These are phyloP conservation scores for Craspedostauros australis DNA, from an alignment of 108 stramenopile species.

Conservation along the genomic window DNA sequence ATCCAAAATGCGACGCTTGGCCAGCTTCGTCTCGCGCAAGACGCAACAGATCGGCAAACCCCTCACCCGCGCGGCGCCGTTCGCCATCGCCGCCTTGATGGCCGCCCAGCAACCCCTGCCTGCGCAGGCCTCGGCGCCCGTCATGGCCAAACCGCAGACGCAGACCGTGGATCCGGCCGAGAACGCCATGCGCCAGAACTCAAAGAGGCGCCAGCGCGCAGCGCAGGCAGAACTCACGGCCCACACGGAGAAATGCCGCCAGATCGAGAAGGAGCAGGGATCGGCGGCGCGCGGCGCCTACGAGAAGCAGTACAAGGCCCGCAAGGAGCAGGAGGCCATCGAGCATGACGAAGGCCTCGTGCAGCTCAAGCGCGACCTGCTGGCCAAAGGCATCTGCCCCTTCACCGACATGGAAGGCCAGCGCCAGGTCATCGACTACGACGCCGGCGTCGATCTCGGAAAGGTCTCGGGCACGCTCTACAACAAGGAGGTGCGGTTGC, in stretches of 20 bases:
- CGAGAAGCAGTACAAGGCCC: constrained; percentile 51
- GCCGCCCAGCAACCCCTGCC: too few relatives aligned
- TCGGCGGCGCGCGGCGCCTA: constrained; percentile 47
- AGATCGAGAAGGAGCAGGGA: constrained; percentile 55
- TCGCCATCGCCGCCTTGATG: too few relatives aligned
- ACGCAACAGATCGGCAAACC: too few relatives aligned
- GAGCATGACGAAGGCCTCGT: constrained; percentile 31
- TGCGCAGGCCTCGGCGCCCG: constrained; percentile 63
- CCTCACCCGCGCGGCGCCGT: too few relatives aligned
- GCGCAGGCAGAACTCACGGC: constrained; percentile 35
- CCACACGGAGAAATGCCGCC: constrained; percentile 37
- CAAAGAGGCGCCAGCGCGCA: constrained; percentile 16
- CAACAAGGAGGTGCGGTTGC: constrained; percentile 43
- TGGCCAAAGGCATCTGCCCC: constrained; percentile 68
- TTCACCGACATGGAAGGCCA: constrained; percentile 58
- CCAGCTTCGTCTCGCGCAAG: too few relatives aligned
- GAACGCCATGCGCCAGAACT: constrained; percentile 34
- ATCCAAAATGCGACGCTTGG: too few relatives aligned
- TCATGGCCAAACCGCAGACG: constrained; percentile 50
- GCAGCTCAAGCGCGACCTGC: constrained; percentile 46
- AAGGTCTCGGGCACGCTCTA: constrained; percentile 52
- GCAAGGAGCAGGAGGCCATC: constrained; percentile 25
- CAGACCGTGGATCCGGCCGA: constrained; percentile 49
- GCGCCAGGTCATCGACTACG: constrained; percentile 43
- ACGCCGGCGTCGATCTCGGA: constrained; percentile 62